Evolutionary conservation across 768 basidiomycete species (phyloP).

Genomic region (Hemileccinum rubropunctum): DNA sequence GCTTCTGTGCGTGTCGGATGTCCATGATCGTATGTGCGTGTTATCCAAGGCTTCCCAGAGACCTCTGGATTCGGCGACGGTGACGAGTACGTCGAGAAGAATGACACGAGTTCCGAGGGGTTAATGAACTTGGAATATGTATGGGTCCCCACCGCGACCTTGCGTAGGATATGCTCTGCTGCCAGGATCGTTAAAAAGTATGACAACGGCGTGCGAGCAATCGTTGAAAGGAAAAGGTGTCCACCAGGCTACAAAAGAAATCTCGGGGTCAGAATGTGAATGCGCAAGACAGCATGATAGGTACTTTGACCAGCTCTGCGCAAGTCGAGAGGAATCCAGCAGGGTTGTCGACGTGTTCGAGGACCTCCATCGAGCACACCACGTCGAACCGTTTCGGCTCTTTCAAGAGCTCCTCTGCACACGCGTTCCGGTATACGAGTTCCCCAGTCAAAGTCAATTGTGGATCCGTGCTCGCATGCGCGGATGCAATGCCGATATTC

Average conservation of each 20-base stretch:
- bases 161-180: slow-evolving; percentile 78
- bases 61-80: slow-evolving; percentile 6
- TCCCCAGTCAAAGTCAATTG: slow-evolving; percentile 35
- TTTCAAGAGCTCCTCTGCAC: slow-evolving; percentile 71
- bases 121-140: slow-evolving; percentile 89
- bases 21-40: slow-evolving; percentile 43
- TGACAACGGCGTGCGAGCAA: slow-evolving; percentile 81
- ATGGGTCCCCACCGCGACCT: slow-evolving; percentile 87
- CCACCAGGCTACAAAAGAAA: slow-evolving; percentile 74
- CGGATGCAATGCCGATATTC: slow-evolving; percentile 81
- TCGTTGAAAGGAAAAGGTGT: slow-evolving; percentile 92
- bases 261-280: slow-evolving; percentile 1
- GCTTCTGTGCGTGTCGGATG: slow-evolving; percentile 63
- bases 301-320: slow-evolving; percentile 83
- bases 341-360: slow-evolving; percentile 97
- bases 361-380: slow-evolving; percentile 96
- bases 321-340: slow-evolving; percentile 77
- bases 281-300: slow-evolving; percentile 12
- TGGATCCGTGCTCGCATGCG: slow-evolving; percentile 81
- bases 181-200: slow-evolving; percentile 68
- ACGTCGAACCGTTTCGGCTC: slow-evolving; percentile 76
- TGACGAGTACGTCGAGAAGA: slow-evolving; percentile 64
- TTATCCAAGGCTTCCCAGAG: slow-evolving; percentile 54
- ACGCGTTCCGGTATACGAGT: slow-evolving; percentile 66
- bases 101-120: slow-evolving; percentile 78